These are phyloP conservation scores for Botrytis hyacinthi DNA, from an alignment of 2,329 filamentous ascomycete species.

Conservation along the genomic window DNA sequence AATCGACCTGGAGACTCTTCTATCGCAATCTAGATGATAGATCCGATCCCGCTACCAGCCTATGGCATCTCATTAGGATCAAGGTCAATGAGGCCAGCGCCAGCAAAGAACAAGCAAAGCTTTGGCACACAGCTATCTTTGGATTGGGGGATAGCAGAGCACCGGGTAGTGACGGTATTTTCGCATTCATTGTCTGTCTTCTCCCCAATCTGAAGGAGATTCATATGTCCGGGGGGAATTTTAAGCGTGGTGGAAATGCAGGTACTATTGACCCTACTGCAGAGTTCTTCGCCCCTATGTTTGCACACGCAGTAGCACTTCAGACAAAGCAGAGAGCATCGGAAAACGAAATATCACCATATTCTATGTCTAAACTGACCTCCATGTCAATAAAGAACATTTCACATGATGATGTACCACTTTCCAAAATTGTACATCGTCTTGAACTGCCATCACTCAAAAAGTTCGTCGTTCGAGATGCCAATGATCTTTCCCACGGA, in stretches of 20 bases:
- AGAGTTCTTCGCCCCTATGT: not conserved
- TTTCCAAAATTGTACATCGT: not conserved
- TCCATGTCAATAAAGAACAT: not conserved
- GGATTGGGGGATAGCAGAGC: not conserved
- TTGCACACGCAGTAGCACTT: not conserved
- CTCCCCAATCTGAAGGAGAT: constrained; percentile 3
- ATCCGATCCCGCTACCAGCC: not conserved
- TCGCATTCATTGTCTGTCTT: not conserved
- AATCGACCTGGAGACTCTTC: not conserved
- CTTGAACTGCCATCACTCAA: not conserved
- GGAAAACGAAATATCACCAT: not conserved
- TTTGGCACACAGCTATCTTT: not conserved
- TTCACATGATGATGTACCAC: no score
- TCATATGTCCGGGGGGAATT: not conserved
- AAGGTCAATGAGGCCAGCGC: not conserved
- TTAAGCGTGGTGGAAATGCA: not conserved
- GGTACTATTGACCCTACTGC: not conserved
- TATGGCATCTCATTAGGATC: not conserved
- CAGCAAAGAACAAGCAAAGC: not conserved
- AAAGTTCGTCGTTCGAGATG: not conserved
- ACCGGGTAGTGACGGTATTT: not conserved
- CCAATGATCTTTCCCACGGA: not conserved
- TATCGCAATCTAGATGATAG: not conserved
- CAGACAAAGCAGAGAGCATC: not conserved
- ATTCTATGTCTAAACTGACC: not conserved